Percentiles rank a stretch among this genome's conserved stretches.
phyloP scores from a whole-genome alignment of 2,329 filamentous ascomycete genomes.

The Zymoseptoria brevis region DNA sequence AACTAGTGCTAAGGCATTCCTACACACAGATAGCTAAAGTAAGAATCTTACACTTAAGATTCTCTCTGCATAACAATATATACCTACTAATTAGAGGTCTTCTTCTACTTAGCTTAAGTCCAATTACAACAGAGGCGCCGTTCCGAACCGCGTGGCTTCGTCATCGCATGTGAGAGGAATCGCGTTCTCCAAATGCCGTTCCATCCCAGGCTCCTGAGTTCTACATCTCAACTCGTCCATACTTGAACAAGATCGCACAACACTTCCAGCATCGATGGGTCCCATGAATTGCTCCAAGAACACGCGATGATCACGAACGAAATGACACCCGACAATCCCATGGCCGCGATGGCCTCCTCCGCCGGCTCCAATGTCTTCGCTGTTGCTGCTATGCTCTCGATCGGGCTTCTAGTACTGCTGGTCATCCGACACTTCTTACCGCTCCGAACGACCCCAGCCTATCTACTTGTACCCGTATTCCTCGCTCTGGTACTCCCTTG shows the following conservation, averaged over 20 bases:
- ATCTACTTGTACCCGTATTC: conserved; percentile 86
- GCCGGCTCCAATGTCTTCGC: conserved; percentile 76
- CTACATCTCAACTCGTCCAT: not conserved
- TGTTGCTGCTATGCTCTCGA: conserved; percentile 60
- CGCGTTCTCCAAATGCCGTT: not conserved
- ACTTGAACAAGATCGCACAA: not conserved
- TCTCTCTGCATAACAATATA: too few relatives aligned
- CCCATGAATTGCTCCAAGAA: not conserved
- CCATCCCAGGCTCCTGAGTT: not conserved
- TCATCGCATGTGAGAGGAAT: not conserved
- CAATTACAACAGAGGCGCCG: too few relatives aligned
- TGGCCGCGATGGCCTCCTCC: conserved; percentile 46
- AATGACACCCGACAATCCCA: not conserved
- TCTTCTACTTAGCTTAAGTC: too few relatives aligned
- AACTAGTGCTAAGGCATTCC: too few relatives aligned
- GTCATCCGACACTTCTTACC: conserved; percentile 86
- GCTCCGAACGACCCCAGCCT: conserved; percentile 80
- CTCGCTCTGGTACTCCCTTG: conserved; percentile 89
- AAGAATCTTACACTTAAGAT: too few relatives aligned
- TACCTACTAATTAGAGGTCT: too few relatives aligned
- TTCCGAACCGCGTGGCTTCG: not conserved
- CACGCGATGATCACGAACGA: not conserved
- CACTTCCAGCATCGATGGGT: not conserved
- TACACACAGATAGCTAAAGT: too few relatives aligned
- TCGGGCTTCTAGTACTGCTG: conserved; percentile 70